Percentiles rank a stretch among this genome's conserved stretches.
Evolutionary conservation across 2,329 filamentous ascomycete genomes (phyloP).

Genomic region (Zymoseptoria passerinii): DNA sequence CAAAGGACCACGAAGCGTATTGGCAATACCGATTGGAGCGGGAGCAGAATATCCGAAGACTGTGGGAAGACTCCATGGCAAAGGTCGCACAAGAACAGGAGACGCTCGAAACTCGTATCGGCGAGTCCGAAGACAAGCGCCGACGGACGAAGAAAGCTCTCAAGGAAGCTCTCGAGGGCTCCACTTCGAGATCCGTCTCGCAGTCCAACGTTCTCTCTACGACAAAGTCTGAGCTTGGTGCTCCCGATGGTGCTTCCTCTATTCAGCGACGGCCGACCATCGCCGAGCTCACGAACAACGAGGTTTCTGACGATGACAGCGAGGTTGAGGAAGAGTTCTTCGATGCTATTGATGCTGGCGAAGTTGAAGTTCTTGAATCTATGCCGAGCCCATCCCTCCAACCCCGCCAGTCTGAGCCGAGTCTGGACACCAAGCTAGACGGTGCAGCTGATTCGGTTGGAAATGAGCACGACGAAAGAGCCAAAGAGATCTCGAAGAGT

Average conservation of each 20-base stretch:
- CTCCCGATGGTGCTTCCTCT: conserved; percentile 12
- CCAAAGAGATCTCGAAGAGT: conserved; percentile 61
- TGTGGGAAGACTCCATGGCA: conserved; percentile 99
- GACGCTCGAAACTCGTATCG: conserved; percentile 75
- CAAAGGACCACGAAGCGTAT: conserved; percentile 85
- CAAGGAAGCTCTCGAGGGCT: conserved; percentile 67
- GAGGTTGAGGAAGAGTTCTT: conserved; percentile 93
- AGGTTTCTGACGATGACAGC: conserved; percentile 69
- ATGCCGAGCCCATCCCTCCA: conserved; percentile 45
- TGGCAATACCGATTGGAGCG: conserved; percentile 94
- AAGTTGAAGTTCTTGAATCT: conserved; percentile 68
- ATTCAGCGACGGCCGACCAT: conserved; percentile 56
- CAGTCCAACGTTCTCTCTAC: conserved; percentile 2
- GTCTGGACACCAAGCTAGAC: conserved; percentile 29
- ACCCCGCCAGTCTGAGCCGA: conserved; percentile 15
- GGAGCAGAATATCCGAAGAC: conserved; percentile 80
- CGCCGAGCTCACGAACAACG: conserved; percentile 56
- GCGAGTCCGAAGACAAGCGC: conserved; percentile 82
- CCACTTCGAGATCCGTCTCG: background rate
- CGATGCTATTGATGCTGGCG: conserved; percentile 88
- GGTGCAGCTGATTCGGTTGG: conserved; percentile 36
- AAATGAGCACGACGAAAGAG: conserved; percentile 35
- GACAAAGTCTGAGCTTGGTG: conserved; percentile 13
- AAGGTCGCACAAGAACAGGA: conserved; percentile 93
- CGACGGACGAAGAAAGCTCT: conserved; percentile 83